Base-by-base conservation (phyloP, 352 stramenopile genomes). In the Pythium rhizo-oryzae region DNA sequence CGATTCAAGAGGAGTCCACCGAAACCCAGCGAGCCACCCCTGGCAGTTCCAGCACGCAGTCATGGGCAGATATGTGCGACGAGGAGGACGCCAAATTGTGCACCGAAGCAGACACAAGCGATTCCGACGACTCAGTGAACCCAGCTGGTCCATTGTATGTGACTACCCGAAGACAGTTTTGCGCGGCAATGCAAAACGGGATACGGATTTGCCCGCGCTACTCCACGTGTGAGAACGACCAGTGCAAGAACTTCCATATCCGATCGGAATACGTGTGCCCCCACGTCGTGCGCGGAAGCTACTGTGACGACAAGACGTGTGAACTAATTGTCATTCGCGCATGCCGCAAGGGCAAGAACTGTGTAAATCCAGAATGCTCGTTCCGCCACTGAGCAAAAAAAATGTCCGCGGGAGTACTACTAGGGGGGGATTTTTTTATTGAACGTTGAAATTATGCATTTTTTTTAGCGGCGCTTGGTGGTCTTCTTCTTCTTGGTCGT, bases 271-370 rank as follows among this genome's bases (percentile, higher is more conserved):
- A 23, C n/a, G 11, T 52, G 13, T 52, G 46, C 21, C 46, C 46
- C 13, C 46, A 52, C 46, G 46, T 52, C n/a, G 19, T 21, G 12
- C 46, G 46, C 21, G 46, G 46, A 24, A 52, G 46, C 46, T 52
- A 52, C n/a, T 52, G 46, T 24, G 46, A 52, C 11, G 21, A 52
- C 19, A 21, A 52, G 19, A 21, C 7, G 8, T 52, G 46, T 19
- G 46, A 52, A 24, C n/a, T 52, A 24, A 52, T 52, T 19, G 46
- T 52, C 46, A 52, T 52, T 9, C 46, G 46, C 46, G 46, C 46
- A 9, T 52, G 46, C 21, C 46, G 46, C 21, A 52, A 52, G 19
- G 46, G 46, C 46, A 52, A 52, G 46, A 12, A 21, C 12, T 52
- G 46, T 19, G 21, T 9, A 23, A 21, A 52, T 24, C 7, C 9